A percentile compares a stretch with the other conserved stretches of the same genome.
phyloP scores from a whole-genome alignment of 1,284 basidiomycete species.

The Moesziomyces globuligerus region DNA sequence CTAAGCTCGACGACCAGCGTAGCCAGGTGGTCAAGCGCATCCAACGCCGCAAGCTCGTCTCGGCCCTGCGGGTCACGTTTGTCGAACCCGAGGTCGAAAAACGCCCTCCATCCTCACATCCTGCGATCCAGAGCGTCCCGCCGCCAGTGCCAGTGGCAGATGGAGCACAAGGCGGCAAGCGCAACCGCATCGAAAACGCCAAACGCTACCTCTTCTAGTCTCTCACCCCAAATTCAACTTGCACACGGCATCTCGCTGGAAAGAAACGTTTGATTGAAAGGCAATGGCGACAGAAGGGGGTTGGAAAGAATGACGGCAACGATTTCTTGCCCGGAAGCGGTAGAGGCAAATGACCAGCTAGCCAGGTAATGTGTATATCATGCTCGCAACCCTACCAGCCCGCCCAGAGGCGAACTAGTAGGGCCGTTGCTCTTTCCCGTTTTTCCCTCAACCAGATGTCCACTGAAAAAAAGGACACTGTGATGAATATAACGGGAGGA shows the following conservation, averaged over 20 bases:
- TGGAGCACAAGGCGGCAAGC: conserved; percentile 2
- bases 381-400: conserved; percentile 2
- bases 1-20: not conserved
- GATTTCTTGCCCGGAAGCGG: conserved; percentile 51
- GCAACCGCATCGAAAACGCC: conserved; percentile 29
- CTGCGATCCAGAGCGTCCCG: not conserved
- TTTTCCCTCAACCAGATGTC: conserved; percentile 57
- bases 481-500: conserved; percentile 58
- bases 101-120: not conserved
- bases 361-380: conserved; percentile 51
- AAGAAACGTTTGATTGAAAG: not conserved
- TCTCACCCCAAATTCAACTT: not conserved
- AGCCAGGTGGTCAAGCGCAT: conserved; percentile 26
- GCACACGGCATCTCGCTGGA: too few species aligned
- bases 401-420: not conserved
- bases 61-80: conserved; percentile 15
- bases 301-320: conserved; percentile 21
- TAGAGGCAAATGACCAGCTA: conserved; percentile 40
- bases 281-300: not conserved
- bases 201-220: conserved; percentile 43
- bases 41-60: conserved; percentile 24
- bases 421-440: conserved; percentile 44
- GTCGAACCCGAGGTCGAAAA: conserved; percentile 28
- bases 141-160: not conserved
- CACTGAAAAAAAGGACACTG: conserved; percentile 45